These are phyloP conservation scores for Boeremia lycopersici DNA, from an alignment of 2,329 filamentous ascomycete species.

Conservation along the genomic window DNA sequence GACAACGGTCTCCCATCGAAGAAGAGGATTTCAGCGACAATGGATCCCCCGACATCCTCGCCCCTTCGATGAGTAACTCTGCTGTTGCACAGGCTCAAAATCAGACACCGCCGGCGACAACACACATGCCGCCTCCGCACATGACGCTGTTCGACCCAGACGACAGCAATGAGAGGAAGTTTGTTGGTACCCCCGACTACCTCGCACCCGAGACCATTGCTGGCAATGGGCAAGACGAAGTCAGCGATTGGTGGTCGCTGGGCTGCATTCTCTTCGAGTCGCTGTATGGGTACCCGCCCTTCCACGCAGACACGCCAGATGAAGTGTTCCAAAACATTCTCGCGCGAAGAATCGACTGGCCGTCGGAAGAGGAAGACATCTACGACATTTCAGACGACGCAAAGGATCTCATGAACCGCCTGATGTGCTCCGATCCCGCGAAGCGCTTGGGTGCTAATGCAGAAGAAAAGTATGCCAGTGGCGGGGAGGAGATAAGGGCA, in stretches of 20 bases:
- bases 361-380: conserved; percentile 78
- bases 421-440: conserved; percentile 83
- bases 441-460: conserved; percentile 84
- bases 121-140: conserved; percentile 86
- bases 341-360: conserved; percentile 88
- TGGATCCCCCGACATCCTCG: conserved; percentile 80
- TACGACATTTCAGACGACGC: conserved; percentile 79
- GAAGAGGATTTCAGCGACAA: conserved; percentile 75
- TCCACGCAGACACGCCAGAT: conserved; percentile 88
- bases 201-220: conserved; percentile 96
- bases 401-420: conserved; percentile 90
- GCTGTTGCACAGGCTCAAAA: conserved; percentile 59
- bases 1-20: conserved; percentile 67
- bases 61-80: conserved; percentile 61
- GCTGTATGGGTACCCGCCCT: conserved; percentile 89
- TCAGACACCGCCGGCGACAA: conserved; percentile 64
- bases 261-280: conserved; percentile 98
- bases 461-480: conserved; percentile 79
- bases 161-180: conserved; percentile 81
- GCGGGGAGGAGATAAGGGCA: conserved; percentile 86
- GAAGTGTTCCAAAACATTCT: conserved; percentile 97
- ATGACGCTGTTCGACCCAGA: conserved; percentile 95
- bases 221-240: conserved; percentile 93
- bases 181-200: conserved; percentile 97
- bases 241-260: conserved; percentile 99